phyloP scores from a whole-genome alignment of 345 rosid genomes.

The Salix purpurea region DNA sequence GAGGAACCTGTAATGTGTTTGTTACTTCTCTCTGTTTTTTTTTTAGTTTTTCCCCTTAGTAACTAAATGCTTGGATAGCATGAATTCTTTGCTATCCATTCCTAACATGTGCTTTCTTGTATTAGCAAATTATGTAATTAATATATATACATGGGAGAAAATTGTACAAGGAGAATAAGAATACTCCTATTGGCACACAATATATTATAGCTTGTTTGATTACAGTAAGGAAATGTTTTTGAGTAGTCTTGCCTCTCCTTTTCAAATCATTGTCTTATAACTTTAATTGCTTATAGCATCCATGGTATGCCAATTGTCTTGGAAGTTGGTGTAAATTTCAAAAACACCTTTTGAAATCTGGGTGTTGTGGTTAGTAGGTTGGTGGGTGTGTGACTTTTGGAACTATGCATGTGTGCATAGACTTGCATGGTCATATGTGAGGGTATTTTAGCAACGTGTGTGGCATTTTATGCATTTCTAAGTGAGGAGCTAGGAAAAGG shows the following conservation, averaged over 20 bases:
- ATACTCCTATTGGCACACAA: background rate
- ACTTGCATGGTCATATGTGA: background rate
- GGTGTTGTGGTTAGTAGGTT: background rate
- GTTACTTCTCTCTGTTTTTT: background rate
- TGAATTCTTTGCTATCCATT: background rate
- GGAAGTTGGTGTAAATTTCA: background rate
- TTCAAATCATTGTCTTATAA: background rate
- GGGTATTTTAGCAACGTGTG: background rate
- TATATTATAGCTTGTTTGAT: background rate
- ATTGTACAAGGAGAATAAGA: background rate
- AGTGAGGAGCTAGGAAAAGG: background rate
- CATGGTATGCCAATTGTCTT: background rate
- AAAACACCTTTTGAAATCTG: background rate
- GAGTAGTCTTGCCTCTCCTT: background rate
- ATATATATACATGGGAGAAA: background rate
- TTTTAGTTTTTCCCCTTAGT: background rate
- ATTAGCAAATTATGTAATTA: background rate
- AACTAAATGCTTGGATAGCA: background rate
- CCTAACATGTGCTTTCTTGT: background rate
- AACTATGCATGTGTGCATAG: background rate
- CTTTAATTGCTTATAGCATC: background rate
- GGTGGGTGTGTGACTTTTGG: background rate
- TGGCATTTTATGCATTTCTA: background rate
- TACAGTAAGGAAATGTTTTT: background rate
- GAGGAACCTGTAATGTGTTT: conserved; percentile 18